Conservation (phyloP, 371 early-diverging fungal species). For the Circinella minor region DNA sequence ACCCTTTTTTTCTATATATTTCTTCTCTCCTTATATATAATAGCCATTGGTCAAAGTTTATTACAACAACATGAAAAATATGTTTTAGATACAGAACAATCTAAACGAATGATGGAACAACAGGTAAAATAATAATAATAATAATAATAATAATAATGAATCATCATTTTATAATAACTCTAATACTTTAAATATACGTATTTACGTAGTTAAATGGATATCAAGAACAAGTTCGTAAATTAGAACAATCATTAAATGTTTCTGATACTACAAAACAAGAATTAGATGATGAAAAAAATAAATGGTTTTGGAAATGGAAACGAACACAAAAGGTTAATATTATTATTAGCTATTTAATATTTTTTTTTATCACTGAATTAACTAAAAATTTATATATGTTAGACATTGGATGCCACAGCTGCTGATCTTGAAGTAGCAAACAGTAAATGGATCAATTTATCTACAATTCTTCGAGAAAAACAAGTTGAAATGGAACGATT, state of each 20-base stretch:
- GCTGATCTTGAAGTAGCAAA: slow-evolving; percentile 37
- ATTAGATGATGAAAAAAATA: slow-evolving; percentile 21
- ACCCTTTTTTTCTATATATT: slow-evolving; percentile 4
- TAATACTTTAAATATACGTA: no score
- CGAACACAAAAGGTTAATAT: slow-evolving; percentile 35
- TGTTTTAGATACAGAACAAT: slow-evolving; percentile 35
- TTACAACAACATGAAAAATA: slow-evolving; percentile 43
- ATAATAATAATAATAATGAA: no score
- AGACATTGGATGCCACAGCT: slow-evolving; percentile 35
- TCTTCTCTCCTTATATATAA: not conserved
- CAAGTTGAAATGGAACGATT: slow-evolving; percentile 34
- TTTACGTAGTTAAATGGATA: slow-evolving; percentile 36
- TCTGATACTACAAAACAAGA: slow-evolving; percentile 31
- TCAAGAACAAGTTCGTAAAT: slow-evolving; percentile 23
- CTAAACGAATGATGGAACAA: slow-evolving; percentile 29
- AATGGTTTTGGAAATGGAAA: slow-evolving; percentile 43
- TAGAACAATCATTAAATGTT: slow-evolving; percentile 31
- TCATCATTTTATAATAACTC: no score
- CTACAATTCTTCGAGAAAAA: slow-evolving; percentile 26
- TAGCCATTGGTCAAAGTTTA: slow-evolving; percentile 47
- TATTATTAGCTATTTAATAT: no score
- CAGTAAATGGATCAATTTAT: slow-evolving; percentile 29
- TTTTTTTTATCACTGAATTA: no score
- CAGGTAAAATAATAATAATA: slow-evolving; percentile 18
- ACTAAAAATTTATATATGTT: no score